Base-by-base conservation (phyloP, 148 eudicot genomes). In the Nepenthes mirabilis region DNA sequence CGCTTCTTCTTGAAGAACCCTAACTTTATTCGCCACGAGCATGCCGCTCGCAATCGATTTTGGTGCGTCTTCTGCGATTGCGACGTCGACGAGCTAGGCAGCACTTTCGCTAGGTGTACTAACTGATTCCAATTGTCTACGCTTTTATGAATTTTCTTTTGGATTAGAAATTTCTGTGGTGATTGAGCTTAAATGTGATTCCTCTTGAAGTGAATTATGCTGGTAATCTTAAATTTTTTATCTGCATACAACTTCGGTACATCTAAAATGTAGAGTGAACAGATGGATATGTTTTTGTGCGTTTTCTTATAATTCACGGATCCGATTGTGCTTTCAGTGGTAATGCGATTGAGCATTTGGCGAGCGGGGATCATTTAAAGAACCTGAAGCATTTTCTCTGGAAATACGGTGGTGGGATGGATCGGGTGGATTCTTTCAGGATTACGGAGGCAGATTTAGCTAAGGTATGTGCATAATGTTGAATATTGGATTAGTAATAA, bases 51-150 rank as follows among this genome's bases (percentile, higher is more conserved):
- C 2, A 65, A 67, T 40, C 82, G 80, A 32, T 52, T 91, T 54
- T 85, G 97, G 96, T 91, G 97, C 60, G 75, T 80, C 33, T 88
- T 91, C 69, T 91, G 97, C 67, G 91, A 78, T 43, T 70, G 49
- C 36, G 86, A 85, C 50, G 56, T 88, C 58, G 36, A 61, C 34
- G 83, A 83, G 53, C 40, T 61, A 47, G 68, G 60, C 40, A 76
- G 69, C 75, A 43, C 72, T 34, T 79, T 81, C 52, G 69, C 80
- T 11, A 70, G 97, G 97, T 91, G 55, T 11, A 65, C 37, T 56
- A 1, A 11, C 59, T 33, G 23, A 23, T 23, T 23, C 23, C 23
- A 23, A 23, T 23, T 23, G 23, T 23, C 23, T 23, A 23, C 23
- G 23, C 23, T 23, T 23, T 23, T 23, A 23, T 23, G 23, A 23